phyloP scores from a whole-genome alignment of 768 basidiomycete genomes.

The Amanita thiersii region DNA sequence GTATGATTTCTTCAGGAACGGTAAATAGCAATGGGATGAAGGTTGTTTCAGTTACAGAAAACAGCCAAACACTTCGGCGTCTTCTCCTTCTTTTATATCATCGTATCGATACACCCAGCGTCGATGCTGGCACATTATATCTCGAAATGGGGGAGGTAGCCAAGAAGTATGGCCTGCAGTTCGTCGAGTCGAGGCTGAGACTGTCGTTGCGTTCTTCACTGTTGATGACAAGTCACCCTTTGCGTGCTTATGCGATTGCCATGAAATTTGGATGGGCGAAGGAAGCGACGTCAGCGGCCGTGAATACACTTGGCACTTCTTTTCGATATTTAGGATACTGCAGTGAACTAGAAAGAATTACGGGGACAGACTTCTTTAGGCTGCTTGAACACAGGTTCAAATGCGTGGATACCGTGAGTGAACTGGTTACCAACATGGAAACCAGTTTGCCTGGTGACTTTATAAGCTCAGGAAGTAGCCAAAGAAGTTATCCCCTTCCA shows the following conservation, averaged over 20 bases:
- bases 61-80: conserved; percentile 8
- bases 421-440: too few species aligned
- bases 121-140: not conserved
- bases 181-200: conserved; percentile 14
- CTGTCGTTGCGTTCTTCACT: conserved; percentile 17
- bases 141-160: too few species aligned
- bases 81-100: conserved; percentile 10
- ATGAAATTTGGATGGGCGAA: not conserved
- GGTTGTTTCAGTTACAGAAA: conserved; percentile 10
- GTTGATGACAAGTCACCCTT: not conserved
- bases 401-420: not conserved
- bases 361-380: not conserved
- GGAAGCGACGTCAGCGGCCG: not conserved
- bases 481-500: too few species aligned
- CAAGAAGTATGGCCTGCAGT: not conserved
- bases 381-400: not conserved
- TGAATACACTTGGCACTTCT: not conserved
- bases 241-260: conserved; percentile 2
- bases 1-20: conserved; percentile 21
- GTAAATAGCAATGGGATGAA: not conserved
- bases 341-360: not conserved
- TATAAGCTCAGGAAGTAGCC: too few species aligned
- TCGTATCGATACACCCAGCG: not conserved
- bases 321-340: not conserved
- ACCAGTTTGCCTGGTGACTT: too few species aligned